phyloP scores from a whole-genome alignment of 331 rosid genomes.

The Pyracantha coccinea region DNA sequence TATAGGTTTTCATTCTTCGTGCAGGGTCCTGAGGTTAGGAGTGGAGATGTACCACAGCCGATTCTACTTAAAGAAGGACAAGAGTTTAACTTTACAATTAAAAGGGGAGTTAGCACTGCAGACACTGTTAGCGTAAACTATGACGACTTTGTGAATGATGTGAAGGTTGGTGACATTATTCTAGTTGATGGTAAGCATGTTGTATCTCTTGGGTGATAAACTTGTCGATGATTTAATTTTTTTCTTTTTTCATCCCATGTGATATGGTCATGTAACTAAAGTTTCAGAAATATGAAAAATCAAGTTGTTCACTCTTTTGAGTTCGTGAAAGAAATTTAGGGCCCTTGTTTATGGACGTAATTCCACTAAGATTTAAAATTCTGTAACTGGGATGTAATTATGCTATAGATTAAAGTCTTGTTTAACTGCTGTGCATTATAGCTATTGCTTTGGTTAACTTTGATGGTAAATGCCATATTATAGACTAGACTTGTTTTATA shows the following conservation, averaged over 20 bases:
- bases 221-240: constrained; percentile 2
- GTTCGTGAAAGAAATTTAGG: neutral
- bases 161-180: constrained; percentile 75
- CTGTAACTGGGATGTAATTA: neutral
- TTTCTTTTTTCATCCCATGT: neutral
- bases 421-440: neutral
- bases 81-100: constrained; percentile 75
- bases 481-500: neutral
- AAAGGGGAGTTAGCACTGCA: constrained; percentile 65
- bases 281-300: neutral
- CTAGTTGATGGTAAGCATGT: constrained; percentile 72
- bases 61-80: constrained; percentile 68
- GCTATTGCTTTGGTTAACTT: neutral
- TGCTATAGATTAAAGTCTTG: neutral
- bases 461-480: neutral
- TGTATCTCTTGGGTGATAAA: constrained; percentile 2
- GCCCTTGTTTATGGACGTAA: neutral
- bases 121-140: constrained; percentile 89
- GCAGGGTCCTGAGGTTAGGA: constrained; percentile 99
- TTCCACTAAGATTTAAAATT: neutral
- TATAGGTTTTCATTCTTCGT: constrained; percentile 18
- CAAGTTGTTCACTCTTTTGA: neutral
- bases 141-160: constrained; percentile 85
- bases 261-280: neutral
- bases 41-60: constrained; percentile 84